Base-by-base conservation (phyloP, 2,329 filamentous ascomycete genomes). In the Hypoxylon sp. region DNA sequence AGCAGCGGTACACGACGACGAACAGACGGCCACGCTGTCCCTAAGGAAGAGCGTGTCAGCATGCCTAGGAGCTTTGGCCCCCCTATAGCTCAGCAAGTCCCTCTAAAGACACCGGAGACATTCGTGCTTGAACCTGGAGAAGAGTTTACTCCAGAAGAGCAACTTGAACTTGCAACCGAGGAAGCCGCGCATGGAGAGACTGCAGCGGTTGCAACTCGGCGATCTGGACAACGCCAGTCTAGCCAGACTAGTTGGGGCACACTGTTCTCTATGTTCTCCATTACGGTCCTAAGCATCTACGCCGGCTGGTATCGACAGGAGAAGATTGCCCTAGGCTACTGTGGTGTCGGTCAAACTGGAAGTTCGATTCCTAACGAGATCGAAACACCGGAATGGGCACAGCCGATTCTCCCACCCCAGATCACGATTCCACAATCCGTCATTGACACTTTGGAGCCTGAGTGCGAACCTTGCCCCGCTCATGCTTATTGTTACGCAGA, bases 291-390 rank as follows among this genome's bases (percentile, higher is more conserved):
- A 6, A 87, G 87, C 33, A 89, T 91, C 0, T 93, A 97, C 71
- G 91, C 86, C 31, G 88, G 88, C 7, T 96, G 95, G 88, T 99
- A 95, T 83, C 87, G 95, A 54, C 93, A 97, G 78, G 96, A 99
- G 81, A 98, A 98, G 85, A 84, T 97, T n/a, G 92, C 93, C 14
- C 93, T 98, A 20, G 96, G 97, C 35, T 99, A 97, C 78, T 99
- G 96, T 78, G 94, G 95, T 11, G 88, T 97, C 59, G 96, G 92
- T 25, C 88, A 90, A 59, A 84, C 89, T 53, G 88, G 85, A 77
- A 83, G 71, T 77, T 89, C 78, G 31, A 78, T 89, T 17, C 85
- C 86, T 10, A 77, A 79, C n/a, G 79, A 77, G 64, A 72, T 83
- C 10, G 80, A 85, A 25, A 74, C 85, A 40, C 81, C 83, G 0